Percentiles rank a stretch among this genome's conserved stretches.
Evolutionary conservation across 305 asterid species (phyloP).

Genomic region (Striga hermonthica): DNA sequence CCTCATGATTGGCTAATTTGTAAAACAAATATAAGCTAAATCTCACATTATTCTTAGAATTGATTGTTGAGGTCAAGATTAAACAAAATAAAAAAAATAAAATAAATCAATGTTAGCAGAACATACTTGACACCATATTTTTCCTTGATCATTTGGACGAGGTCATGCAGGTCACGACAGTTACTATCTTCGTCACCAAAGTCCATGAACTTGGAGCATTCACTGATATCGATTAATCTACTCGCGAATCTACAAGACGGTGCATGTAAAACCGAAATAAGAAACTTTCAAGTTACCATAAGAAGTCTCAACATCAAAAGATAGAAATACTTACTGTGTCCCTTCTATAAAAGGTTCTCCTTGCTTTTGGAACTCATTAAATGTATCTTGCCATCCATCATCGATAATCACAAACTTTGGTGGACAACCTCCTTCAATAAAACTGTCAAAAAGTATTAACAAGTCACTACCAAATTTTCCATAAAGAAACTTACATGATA

Average conservation of each 20-base stretch:
- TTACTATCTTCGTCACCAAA: conserved; percentile 25
- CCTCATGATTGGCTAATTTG: too few species aligned
- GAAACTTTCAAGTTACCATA: not conserved
- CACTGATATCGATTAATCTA: conserved; percentile 38
- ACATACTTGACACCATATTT: conserved; percentile 41
- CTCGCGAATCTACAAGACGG: conserved; percentile 39
- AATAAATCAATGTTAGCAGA: not conserved
- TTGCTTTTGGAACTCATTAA: conserved; percentile 40
- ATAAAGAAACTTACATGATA: not conserved
- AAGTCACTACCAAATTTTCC: not conserved
- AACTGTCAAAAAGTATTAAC: conserved; percentile 28
- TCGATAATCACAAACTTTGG: conserved; percentile 47
- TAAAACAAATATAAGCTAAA: too few species aligned
- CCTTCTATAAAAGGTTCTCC: conserved; percentile 39
- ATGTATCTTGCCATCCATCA: conserved; percentile 53
- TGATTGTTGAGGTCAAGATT: conserved; percentile 1
- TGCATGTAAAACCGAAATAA: not conserved
- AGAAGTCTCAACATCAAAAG: conserved; percentile 1
- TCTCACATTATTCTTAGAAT: not conserved
- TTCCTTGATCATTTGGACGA: conserved; percentile 41
- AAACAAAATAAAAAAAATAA: conserved; percentile 2
- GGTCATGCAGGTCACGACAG: conserved; percentile 34
- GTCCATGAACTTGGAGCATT: conserved; percentile 39
- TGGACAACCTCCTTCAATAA: conserved; percentile 41
- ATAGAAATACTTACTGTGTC: conserved; percentile 37